Evolutionary conservation across 129 eudicot genomes (phyloP), one percentile per base, ranked within the genome.

Genomic region (Flaveria brownii): DNA sequence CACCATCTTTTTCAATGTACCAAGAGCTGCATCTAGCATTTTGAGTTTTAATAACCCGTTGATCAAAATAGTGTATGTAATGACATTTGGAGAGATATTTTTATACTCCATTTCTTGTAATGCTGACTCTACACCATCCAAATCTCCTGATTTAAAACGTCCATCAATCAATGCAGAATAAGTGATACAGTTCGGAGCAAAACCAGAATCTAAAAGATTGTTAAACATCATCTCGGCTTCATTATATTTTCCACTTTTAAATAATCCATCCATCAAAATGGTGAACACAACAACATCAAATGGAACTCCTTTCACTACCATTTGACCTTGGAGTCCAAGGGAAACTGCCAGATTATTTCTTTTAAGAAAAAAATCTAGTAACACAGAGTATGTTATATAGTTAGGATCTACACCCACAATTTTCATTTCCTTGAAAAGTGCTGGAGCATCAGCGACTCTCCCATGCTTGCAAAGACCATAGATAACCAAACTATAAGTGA

Each of bases 121-220:
- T 3, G 81, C 77, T 57, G 86, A 77, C 65, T 89, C 89, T 0
- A 47, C 92, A 11, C 84, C 84, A 67, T 85, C 75, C 69, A 89
- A 71, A 78, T 89, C 91, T 13, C 95, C 95, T 74, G 83, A 70
- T 74, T 91, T 95, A 77, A 83, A 86, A 20, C 68, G 88, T 8
- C 92, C 96, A 67, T 89, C 88, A 66, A 95, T 86, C 78, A 91
- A 70, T 54, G 92, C 88, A 64, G 97, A 50, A 80, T 91, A 95
- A 14, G 96, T 89, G 22, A 89, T 47, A 70, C 68, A 77, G 72
- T 77, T 95, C 63, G 96, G 97, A 85, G 25, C 75, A 33, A 86
- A 13, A 45, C 84, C 82, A 47, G 76, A 81, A 33, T 70, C 78
- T 49, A 83, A 17, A 69, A 94, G 81, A 49, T 45, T 49, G 13